Conservation (phyloP, 2,329 filamentous ascomycete genomes). For the Colletotrichum sojae region DNA sequence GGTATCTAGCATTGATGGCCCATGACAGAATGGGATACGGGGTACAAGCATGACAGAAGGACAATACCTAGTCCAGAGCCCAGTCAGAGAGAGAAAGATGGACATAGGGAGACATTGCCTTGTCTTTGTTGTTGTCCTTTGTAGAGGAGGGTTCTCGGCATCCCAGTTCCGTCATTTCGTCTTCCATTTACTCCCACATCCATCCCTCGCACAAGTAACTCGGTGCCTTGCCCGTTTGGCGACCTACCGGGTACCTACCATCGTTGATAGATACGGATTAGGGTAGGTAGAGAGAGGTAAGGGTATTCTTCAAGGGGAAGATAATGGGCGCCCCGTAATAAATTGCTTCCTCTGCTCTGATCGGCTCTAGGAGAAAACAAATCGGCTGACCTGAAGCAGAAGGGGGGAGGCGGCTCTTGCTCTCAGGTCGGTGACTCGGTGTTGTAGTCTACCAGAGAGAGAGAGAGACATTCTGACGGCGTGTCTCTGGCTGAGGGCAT, state of each 20-base stretch:
- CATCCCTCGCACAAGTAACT: too few relatives aligned
- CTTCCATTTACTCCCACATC: constrained; percentile 2
- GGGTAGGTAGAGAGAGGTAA: constrained; percentile 1
- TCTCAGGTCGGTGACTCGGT: background rate
- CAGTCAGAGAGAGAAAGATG: too few relatives aligned
- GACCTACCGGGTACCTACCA: too few relatives aligned
- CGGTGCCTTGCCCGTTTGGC: too few relatives aligned
- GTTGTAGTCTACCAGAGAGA: constrained; percentile 18
- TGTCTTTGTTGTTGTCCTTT: constrained; percentile 10
- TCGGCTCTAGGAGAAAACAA: constrained; percentile 23
- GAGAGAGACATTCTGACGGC: constrained; percentile 37
- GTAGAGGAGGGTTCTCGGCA: constrained; percentile 23
- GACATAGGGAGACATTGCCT: too few relatives aligned
- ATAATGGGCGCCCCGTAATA: constrained; percentile 6
- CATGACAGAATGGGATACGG: background rate
- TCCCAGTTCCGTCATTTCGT: constrained; percentile 36
- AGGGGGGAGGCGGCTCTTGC: background rate
- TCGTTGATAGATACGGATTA: too few relatives aligned
- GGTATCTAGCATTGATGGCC: background rate
- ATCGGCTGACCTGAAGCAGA: background rate
- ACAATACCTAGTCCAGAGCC: too few relatives aligned
- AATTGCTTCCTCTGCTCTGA: constrained; percentile 13
- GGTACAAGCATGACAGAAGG: too few relatives aligned
- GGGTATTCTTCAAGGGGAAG: constrained; percentile 11
- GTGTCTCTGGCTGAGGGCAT: constrained; percentile 28